A percentile compares a stretch with the other conserved stretches of the same genome.
These are phyloP conservation scores for Fusarium equiseti DNA, from an alignment of 2,329 filamentous ascomycete species.

Conservation along the genomic window DNA sequence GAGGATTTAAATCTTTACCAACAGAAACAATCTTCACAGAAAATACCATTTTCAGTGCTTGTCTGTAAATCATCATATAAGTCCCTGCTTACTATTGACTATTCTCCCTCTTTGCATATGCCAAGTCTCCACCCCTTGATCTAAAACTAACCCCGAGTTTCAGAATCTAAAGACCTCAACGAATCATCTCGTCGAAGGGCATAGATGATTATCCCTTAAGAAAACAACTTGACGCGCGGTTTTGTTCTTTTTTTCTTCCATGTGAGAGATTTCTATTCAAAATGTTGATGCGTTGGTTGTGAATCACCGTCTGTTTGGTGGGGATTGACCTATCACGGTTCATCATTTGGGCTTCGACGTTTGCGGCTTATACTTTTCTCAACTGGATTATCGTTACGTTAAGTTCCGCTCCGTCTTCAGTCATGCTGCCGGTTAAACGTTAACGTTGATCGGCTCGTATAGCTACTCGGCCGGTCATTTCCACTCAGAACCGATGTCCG, in stretches of 20 bases:
- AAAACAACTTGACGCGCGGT: conserved; percentile 10
- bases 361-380: neutral
- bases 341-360: neutral
- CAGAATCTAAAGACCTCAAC: conserved; percentile 36
- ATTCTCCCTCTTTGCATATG: neutral
- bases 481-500: conserved; percentile 1
- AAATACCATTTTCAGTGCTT: neutral
- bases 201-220: neutral
- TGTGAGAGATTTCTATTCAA: conserved; percentile 20
- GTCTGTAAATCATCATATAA: conserved; percentile 32
- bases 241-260: conserved; percentile 1
- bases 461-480: conserved; percentile 8
- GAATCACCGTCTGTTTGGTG: conserved; percentile 9
- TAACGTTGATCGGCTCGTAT: neutral
- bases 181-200: conserved; percentile 26
- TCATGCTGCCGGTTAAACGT: neutral
- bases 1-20: neutral
- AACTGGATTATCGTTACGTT: neutral
- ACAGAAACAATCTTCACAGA: neutral
- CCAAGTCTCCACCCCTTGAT: conserved; percentile 33
- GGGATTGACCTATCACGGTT: conserved; percentile 18
- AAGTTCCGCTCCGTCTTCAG: neutral
- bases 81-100: conserved; percentile 11
- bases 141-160: conserved; percentile 42
- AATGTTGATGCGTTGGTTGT: conserved; percentile 12